Evolutionary conservation across 441 rosid genomes (phyloP), one percentile per base, ranked within the genome.

Genomic region (Euphorbia celastroides): DNA sequence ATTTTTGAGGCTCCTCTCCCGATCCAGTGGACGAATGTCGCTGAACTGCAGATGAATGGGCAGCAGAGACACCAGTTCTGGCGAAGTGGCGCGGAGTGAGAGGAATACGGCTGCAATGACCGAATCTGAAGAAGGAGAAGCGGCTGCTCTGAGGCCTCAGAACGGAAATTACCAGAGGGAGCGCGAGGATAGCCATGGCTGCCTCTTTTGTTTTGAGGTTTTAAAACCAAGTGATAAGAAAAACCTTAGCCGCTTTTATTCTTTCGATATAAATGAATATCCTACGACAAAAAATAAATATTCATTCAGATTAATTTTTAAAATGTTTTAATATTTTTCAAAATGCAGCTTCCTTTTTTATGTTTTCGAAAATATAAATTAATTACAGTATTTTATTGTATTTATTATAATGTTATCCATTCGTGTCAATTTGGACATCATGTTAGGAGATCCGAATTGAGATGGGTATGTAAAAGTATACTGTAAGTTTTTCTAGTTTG

Each of bases 91-190:
- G 85, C 72, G 74, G 77, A 27, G 66, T 62, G 57, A 26, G 19
- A 70, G n/a, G 64, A 74, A n/a, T 76, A 58, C n/a, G 74, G 62
- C 68, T 68, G 41, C 70, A 77, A 61, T 19, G 73, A 14, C 70
- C 66, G 12, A 62, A 9, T 25, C 72, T 52, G 77, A 83, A 72
- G 72, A 76, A 75, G 57, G 68, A 72, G 67, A 83, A 72, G 74
- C 62, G 67, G 68, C 36, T 12, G 11, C 77, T 5, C 66, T 67
- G 74, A 26, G 93, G 92, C 20, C 83, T 86, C 50, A 87, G 79
- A 73, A 86, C 42, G 73, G 91, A 86, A 67, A 85, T 67, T 75
- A 87, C 85, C 27, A 88, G 71, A 13, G 97, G 96, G 17, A 82
- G 76, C 10, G 88, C 75, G 64, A 87, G 80, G 52, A 81, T 81